A percentile compares a stretch with the other conserved stretches of the same genome.
phyloP scores from a whole-genome alignment of 768 basidiomycete genomes.

The Lentinula boryana region DNA sequence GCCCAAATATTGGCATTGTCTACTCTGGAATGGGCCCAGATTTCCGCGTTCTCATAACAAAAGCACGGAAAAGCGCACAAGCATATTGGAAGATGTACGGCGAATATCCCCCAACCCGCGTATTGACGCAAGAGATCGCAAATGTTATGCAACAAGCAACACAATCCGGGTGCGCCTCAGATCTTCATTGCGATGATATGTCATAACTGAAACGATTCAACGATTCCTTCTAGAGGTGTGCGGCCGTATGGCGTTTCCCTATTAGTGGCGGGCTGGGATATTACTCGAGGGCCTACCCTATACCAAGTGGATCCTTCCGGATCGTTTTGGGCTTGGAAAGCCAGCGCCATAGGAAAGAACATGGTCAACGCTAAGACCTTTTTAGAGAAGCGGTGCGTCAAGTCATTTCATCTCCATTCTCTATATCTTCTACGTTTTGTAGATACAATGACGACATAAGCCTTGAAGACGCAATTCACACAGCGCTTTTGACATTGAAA shows the following conservation, averaged over 20 bases:
- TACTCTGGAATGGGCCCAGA: slow-evolving; percentile 99
- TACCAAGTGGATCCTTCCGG: slow-evolving; percentile 99
- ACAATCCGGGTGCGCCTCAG: slow-evolving; percentile 79
- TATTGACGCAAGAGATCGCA: slow-evolving; percentile 95
- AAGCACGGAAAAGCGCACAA: slow-evolving; percentile 96
- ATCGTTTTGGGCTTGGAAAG: slow-evolving; percentile 99
- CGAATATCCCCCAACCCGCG: slow-evolving; percentile 95
- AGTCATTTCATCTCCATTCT: slow-evolving; percentile 11
- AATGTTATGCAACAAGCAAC: slow-evolving; percentile 99
- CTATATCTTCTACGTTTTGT: slow-evolving; percentile 19
- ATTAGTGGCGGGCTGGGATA: slow-evolving; percentile 95
- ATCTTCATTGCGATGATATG: slow-evolving; percentile 4
- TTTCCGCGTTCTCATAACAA: slow-evolving; percentile 89
- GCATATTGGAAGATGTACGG: slow-evolving; percentile 99
- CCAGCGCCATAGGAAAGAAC: slow-evolving; percentile 99
- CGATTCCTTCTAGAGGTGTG: slow-evolving; percentile 65
- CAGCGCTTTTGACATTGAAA: slow-evolving; percentile 93
- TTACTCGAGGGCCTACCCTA: slow-evolving; percentile 88
- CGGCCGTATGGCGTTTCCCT: slow-evolving; percentile 98
- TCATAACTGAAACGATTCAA: not conserved
- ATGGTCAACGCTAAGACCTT: slow-evolving; percentile 99
- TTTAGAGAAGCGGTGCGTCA: slow-evolving; percentile 84
- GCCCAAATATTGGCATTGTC: slow-evolving; percentile 98
- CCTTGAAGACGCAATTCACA: slow-evolving; percentile 97
- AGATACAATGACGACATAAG: slow-evolving; percentile 99